phyloP scores from a whole-genome alignment of 75 land plant genomes.

The Selaginella moellendorffii region DNA sequence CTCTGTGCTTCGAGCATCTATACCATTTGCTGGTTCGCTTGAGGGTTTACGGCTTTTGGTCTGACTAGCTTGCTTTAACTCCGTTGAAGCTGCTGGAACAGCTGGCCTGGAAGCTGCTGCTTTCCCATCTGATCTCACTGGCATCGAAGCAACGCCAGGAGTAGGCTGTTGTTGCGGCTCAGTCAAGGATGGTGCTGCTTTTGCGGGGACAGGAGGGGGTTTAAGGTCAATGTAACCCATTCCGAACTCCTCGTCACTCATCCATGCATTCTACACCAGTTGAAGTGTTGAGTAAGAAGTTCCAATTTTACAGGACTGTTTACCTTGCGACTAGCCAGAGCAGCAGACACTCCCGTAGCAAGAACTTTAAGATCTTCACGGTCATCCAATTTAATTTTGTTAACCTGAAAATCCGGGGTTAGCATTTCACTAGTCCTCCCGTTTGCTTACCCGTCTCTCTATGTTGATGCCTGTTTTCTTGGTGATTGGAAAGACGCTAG shows the following conservation, averaged over 20 bases:
- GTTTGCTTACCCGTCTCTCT: conserved; percentile 66
- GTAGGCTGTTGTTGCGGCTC: no score
- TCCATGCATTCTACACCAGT: conserved; percentile 54
- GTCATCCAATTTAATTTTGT: conserved; percentile 92
- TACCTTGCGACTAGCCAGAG: conserved; percentile 91
- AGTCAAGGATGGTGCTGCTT: background rate
- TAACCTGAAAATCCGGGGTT: conserved; percentile 38
- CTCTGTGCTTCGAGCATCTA: background rate
- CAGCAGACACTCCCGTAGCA: conserved; percentile 96
- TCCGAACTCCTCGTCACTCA: conserved; percentile 87
- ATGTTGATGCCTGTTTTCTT: conserved; percentile 75
- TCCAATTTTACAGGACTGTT: background rate
- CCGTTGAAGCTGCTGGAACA: no score
- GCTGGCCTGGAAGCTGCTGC: no score
- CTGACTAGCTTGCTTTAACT: no score
- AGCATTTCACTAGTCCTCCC: background rate
- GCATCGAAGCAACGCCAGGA: no score
- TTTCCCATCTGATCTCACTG: no score
- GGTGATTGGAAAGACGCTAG: conserved; percentile 82
- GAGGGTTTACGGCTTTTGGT: no score
- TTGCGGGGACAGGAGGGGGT: conserved; percentile 16
- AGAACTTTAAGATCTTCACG: conserved; percentile 95
- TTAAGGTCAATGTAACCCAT: conserved; percentile 79
- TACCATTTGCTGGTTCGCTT: background rate
- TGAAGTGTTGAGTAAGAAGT: no score